Conservation (phyloP, 306 rosid species). For the Glycine soja region DNA sequence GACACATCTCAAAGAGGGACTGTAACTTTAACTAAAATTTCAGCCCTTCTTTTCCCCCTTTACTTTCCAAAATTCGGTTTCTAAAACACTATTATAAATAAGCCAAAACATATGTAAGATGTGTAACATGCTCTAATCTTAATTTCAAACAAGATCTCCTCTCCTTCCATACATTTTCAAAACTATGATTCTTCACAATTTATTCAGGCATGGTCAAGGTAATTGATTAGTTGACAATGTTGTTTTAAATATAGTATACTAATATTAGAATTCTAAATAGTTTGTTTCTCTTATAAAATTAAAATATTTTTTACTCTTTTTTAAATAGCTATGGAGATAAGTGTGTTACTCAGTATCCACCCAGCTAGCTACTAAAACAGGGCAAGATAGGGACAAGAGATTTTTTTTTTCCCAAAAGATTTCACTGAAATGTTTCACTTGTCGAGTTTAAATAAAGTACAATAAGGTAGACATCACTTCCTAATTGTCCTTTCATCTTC, state of each 20-base stretch:
- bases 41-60: background rate
- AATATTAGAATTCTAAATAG: too few species aligned
- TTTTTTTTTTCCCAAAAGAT: too few species aligned
- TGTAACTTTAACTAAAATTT: background rate
- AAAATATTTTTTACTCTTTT: too few species aligned
- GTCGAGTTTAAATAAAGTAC: background rate
- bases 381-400: too few species aligned
- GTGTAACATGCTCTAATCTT: background rate
- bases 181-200: background rate
- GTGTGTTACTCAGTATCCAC: too few species aligned
- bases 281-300: too few species aligned
- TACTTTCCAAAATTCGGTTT: background rate
- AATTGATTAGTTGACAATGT: too few species aligned
- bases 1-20: too few species aligned
- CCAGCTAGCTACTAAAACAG: too few species aligned
- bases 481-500: constrained; percentile 34
- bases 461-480: background rate
- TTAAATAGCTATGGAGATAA: too few species aligned
- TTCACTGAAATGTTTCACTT: background rate
- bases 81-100: background rate
- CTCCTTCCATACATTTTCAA: background rate
- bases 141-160: background rate
- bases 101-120: background rate
- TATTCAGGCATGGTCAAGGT: too few species aligned
- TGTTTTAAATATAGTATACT: too few species aligned